Conservation (phyloP, 768 basidiomycete species). For the Cystobasidium ongulense region DNA sequence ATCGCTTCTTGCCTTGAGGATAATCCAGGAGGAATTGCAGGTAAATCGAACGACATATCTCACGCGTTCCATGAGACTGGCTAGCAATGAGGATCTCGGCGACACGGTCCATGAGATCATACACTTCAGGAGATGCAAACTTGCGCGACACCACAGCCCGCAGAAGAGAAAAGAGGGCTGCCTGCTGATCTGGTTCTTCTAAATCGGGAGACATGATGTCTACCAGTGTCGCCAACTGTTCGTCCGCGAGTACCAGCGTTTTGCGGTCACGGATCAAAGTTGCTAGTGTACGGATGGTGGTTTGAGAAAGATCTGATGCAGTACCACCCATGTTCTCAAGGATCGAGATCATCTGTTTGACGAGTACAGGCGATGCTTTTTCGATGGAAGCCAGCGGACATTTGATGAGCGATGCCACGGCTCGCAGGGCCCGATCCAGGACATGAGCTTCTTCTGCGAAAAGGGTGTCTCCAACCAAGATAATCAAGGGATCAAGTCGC, state of each 20-base stretch:
- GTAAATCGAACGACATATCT: conserved; percentile 75
- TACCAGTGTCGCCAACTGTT: conserved; percentile 76
- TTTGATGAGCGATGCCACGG: conserved; percentile 67
- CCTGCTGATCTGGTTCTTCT: conserved; percentile 78
- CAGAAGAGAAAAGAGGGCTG: conserved; percentile 74
- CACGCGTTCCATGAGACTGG: conserved; percentile 82
- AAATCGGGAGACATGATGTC: conserved; percentile 71
- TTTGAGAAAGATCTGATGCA: conserved; percentile 81
- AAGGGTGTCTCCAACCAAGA: conserved; percentile 79
- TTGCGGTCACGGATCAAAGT: conserved; percentile 83
- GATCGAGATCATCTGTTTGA: conserved; percentile 74
- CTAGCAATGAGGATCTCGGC: conserved; percentile 86
- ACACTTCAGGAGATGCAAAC: conserved; percentile 90
- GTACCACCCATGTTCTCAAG: conserved; percentile 73
- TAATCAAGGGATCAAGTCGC: conserved; percentile 79
- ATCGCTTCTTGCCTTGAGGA: conserved; percentile 84
- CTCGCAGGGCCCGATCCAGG: conserved; percentile 65
- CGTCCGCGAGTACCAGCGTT: conserved; percentile 70
- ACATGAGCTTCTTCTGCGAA: conserved; percentile 74
- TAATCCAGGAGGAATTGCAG: conserved; percentile 95
- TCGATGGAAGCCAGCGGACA: conserved; percentile 71
- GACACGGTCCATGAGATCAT: conserved; percentile 90
- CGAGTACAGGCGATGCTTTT: conserved; percentile 69
- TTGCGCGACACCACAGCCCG: conserved; percentile 82
- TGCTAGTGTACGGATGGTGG: conserved; percentile 75